Evolutionary conservation across 805 yeast species (phyloP).

Genomic region (Candida pseudofarinosa): DNA sequence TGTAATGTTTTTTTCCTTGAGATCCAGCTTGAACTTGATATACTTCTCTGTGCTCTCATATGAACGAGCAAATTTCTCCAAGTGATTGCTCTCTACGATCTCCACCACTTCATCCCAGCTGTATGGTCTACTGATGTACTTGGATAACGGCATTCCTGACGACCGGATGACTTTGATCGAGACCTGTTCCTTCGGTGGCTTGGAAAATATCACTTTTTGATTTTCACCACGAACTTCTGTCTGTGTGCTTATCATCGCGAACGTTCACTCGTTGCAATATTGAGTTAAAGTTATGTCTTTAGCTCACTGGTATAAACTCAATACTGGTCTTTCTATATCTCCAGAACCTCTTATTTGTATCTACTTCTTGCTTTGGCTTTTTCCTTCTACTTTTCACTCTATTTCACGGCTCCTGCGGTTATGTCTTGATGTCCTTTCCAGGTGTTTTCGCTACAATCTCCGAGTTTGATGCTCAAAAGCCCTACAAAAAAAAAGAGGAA

Average conservation of each 20-base stretch:
- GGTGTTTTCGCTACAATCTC: too few species aligned
- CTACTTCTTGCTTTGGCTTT: too few species aligned
- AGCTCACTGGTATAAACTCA: too few species aligned
- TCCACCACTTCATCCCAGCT: slow-evolving; percentile 42
- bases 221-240: slow-evolving; percentile 1
- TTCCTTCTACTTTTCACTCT: too few species aligned
- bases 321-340: too few species aligned
- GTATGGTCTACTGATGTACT: slow-evolving; percentile 34
- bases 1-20: slow-evolving; percentile 31
- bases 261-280: not conserved
- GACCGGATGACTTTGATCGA: slow-evolving; percentile 19
- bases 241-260: slow-evolving; percentile 5
- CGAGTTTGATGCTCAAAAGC: too few species aligned
- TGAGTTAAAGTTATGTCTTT: too few species aligned
- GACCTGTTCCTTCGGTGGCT: slow-evolving; percentile 1
- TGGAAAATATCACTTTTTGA: not conserved
- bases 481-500: too few species aligned
- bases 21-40: slow-evolving; percentile 38
- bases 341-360: too few species aligned
- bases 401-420: too few species aligned
- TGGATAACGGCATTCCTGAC: slow-evolving; percentile 38
- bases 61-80: slow-evolving; percentile 49
- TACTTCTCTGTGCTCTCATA: slow-evolving; percentile 41
- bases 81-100: slow-evolving; percentile 37
- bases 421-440: too few species aligned